phyloP scores from a whole-genome alignment of 305 asterid species.

The Salvia sclarea region DNA sequence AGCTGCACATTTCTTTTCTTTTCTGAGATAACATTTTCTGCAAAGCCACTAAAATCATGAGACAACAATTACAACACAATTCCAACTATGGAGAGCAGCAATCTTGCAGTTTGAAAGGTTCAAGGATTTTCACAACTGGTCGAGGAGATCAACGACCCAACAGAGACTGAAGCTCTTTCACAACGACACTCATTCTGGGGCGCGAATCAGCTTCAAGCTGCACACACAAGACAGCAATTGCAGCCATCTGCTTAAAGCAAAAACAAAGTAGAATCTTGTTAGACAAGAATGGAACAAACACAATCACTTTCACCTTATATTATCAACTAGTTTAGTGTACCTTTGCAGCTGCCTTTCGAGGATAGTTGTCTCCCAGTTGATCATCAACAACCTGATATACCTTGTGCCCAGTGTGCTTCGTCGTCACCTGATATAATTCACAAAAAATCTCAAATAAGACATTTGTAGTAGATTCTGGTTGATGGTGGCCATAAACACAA shows the following conservation, averaged over 20 bases:
- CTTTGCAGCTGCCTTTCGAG: neutral
- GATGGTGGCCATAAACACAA: too few species aligned
- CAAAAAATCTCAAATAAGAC: neutral
- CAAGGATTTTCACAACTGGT: too few species aligned
- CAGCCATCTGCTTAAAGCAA: neutral
- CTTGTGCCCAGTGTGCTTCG: constrained; percentile 44
- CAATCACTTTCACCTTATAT: neutral
- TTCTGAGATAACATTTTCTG: too few species aligned
- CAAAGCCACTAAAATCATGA: too few species aligned
- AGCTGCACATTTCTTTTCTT: too few species aligned
- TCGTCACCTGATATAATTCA: constrained; percentile 29
- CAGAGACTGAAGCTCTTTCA: neutral
- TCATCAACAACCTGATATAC: neutral
- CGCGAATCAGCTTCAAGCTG: neutral
- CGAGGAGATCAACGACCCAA: neutral
- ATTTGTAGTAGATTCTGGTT: too few species aligned
- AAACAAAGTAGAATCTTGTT: neutral
- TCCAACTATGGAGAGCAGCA: too few species aligned
- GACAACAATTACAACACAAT: too few species aligned
- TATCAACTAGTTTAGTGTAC: too few species aligned
- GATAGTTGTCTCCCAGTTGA: neutral
- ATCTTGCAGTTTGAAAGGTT: too few species aligned
- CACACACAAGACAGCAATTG: neutral
- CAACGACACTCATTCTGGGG: neutral
- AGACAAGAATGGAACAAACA: neutral